Conservation (phyloP, 2,329 filamentous ascomycete species). For the Claviceps monticola region DNA sequence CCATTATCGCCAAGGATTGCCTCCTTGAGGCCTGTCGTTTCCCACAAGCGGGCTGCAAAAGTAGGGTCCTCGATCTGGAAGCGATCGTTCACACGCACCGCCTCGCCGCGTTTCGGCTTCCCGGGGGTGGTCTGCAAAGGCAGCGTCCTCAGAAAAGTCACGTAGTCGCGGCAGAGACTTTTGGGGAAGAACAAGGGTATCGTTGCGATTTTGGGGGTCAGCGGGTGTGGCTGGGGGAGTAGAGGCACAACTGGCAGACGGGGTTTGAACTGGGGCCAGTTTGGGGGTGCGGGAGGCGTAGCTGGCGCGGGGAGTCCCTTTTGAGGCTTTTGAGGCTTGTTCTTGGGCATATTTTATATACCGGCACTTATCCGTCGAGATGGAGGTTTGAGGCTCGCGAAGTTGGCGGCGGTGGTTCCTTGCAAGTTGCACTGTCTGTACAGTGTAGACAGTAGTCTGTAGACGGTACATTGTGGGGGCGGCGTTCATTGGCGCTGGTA, state of each 20-base stretch:
- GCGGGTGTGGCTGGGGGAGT: slow-evolving; percentile 36
- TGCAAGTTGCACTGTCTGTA: no score
- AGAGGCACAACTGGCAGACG: slow-evolving; percentile 53
- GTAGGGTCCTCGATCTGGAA: slow-evolving; percentile 64
- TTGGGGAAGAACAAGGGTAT: slow-evolving; percentile 63
- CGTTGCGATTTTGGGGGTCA: slow-evolving; percentile 51
- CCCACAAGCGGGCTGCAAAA: slow-evolving; percentile 69
- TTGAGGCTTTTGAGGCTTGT: slow-evolving; percentile 16
- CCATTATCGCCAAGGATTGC: slow-evolving; percentile 26
- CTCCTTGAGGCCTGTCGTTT: slow-evolving; percentile 57
- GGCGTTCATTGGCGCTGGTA: no score
- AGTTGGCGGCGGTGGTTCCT: no score
- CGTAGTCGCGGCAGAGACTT: slow-evolving; percentile 61
- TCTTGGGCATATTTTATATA: slow-evolving; percentile 18
- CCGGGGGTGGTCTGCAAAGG: slow-evolving; percentile 66
- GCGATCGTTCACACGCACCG: slow-evolving; percentile 76
- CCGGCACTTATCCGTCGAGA: no score
- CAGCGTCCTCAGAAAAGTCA: slow-evolving; percentile 54
- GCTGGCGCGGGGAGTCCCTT: slow-evolving; percentile 8
- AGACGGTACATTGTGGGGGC: no score
- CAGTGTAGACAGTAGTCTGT: no score
- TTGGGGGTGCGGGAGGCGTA: slow-evolving; percentile 20
- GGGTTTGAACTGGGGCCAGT: slow-evolving; percentile 62
- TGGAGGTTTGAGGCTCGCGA: no score
- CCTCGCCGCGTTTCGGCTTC: slow-evolving; percentile 66